phyloP scores from a whole-genome alignment of 371 early-diverging fungal species.

The Choanephora cucurbitarum region DNA sequence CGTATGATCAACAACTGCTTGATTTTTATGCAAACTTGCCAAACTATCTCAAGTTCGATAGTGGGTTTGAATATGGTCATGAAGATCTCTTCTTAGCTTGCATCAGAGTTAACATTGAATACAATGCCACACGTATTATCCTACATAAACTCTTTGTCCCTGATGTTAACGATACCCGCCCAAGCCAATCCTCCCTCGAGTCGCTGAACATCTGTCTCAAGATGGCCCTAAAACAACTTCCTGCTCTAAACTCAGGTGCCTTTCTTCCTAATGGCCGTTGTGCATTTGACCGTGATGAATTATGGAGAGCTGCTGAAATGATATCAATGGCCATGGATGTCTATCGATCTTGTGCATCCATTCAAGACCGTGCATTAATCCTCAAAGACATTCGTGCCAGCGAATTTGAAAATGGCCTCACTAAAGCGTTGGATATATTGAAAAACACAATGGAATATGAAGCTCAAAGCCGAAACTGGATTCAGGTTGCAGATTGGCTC shows the following conservation, averaged over 20 bases:
- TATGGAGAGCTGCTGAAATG: conserved; percentile 45
- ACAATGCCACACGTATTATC: conserved; percentile 48
- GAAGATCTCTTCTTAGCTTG: conserved; percentile 43
- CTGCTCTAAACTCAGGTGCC: conserved; percentile 33
- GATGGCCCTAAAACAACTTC: conserved; percentile 34
- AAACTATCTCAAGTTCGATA: conserved; percentile 40
- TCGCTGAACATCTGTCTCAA: conserved; percentile 47
- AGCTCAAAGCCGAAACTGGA: conserved; percentile 30
- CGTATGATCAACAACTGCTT: conserved; percentile 36
- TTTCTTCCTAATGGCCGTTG: conserved; percentile 34
- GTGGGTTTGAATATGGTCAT: conserved; percentile 49
- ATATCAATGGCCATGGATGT: conserved; percentile 43
- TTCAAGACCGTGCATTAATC: conserved; percentile 28
- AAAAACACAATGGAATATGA: conserved; percentile 35
- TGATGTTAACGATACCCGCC: conserved; percentile 36
- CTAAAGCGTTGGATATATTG: conserved; percentile 30
- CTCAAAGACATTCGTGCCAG: conserved; percentile 21
- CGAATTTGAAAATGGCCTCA: conserved; percentile 36
- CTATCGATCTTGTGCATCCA: conserved; percentile 33
- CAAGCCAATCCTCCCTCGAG: conserved; percentile 34
- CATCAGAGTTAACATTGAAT: conserved; percentile 49
- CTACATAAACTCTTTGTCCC: conserved; percentile 52
- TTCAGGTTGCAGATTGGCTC: conserved; percentile 47
- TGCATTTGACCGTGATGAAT: conserved; percentile 50
- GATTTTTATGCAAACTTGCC: conserved; percentile 34